Evolutionary conservation across 257 asterid genomes (phyloP).

Genomic region (Nicotiana attenuata): DNA sequence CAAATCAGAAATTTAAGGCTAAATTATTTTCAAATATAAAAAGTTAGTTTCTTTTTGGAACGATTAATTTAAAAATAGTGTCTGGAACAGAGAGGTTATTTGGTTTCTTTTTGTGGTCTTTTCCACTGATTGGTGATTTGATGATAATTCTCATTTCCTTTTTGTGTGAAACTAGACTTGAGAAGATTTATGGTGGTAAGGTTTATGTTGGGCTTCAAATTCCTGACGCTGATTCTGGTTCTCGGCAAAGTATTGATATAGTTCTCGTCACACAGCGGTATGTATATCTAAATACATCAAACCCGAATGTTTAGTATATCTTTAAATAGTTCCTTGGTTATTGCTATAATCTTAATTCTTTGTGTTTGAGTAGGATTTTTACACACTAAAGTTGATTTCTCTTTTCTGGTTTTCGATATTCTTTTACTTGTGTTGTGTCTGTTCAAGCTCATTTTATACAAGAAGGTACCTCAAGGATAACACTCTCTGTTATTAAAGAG

Average conservation of each 20-base stretch:
- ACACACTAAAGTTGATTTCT: neutral
- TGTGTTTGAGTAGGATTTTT: neutral
- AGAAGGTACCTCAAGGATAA: neutral
- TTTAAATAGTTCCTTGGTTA: too few relatives aligned
- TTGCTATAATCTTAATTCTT: neutral
- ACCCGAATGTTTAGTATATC: too few relatives aligned
- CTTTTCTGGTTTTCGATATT: neutral
- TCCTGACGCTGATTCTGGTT: constrained; percentile 69
- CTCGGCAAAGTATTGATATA: constrained; percentile 60
- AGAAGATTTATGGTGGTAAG: constrained; percentile 56
- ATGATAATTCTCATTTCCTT: too few relatives aligned
- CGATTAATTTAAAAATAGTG: too few relatives aligned
- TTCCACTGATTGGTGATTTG: too few relatives aligned
- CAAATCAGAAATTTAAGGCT: too few relatives aligned
- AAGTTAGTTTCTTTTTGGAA: too few relatives aligned
- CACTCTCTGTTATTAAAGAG: too few relatives aligned
- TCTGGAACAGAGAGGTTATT: too few relatives aligned
- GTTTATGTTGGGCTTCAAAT: constrained; percentile 63
- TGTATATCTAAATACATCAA: too few relatives aligned
- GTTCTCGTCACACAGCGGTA: constrained; percentile 57
- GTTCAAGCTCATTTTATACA: neutral
- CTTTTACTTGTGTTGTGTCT: neutral
- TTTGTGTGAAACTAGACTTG: constrained; percentile 31
- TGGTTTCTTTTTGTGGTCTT: too few relatives aligned
- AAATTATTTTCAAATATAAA: too few relatives aligned